Evolutionary conservation across 345 rosid species (phyloP).

Genomic region (Erucastrum elatum): DNA sequence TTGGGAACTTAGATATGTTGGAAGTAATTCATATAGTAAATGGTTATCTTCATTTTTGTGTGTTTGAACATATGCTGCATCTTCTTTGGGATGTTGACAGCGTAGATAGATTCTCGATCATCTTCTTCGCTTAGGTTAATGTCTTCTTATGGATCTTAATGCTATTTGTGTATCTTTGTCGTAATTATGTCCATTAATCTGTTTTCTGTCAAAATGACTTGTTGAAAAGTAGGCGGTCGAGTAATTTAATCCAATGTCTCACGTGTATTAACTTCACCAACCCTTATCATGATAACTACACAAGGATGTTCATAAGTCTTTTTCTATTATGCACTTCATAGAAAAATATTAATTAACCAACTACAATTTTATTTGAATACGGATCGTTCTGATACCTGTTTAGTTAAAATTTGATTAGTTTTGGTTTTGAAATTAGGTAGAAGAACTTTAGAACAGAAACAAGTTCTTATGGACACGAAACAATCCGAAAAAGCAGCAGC

Average conservation of each 20-base stretch:
- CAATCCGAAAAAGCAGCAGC: slow-evolving; percentile 21
- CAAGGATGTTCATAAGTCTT: neutral
- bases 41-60: neutral
- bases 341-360: neutral
- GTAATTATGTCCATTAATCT: neutral
- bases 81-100: neutral
- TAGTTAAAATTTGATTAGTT: neutral
- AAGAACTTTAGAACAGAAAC: neutral
- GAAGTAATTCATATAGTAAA: neutral
- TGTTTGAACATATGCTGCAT: neutral
- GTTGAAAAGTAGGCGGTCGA: slow-evolving; percentile 17
- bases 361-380: neutral
- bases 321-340: neutral
- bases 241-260: slow-evolving; percentile 1
- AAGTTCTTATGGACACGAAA: slow-evolving; percentile 10
- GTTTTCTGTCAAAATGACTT: neutral
- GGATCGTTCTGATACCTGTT: neutral
- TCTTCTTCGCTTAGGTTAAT: neutral
- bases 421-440: neutral
- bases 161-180: slow-evolving; percentile 7
- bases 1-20: neutral
- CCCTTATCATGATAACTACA: neutral
- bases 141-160: slow-evolving; percentile 2
- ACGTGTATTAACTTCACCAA: slow-evolving; percentile 30
- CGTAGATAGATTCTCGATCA: neutral